These are phyloP conservation scores for Phytophthora uliginosa DNA, from an alignment of 352 stramenopile species.

Conservation along the genomic window DNA sequence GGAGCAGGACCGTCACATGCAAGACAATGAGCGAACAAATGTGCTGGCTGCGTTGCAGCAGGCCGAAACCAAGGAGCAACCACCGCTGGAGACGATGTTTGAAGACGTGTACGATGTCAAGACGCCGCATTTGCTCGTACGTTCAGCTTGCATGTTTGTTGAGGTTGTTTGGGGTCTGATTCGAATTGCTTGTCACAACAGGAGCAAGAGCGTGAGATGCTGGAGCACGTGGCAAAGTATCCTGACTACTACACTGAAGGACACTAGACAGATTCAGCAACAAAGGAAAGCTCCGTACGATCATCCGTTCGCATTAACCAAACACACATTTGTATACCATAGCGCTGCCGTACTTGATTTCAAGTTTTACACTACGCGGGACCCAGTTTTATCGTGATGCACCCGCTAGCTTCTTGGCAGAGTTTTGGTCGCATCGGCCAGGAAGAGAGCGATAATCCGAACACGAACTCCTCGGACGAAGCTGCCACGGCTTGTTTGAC, in stretches of 20 bases:
- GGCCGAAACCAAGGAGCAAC: conserved; percentile 93
- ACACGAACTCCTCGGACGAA: conserved; percentile 5
- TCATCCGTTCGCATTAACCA: conserved; percentile 16
- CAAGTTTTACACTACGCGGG: conserved; percentile 4
- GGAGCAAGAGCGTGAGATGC: conserved; percentile 95
- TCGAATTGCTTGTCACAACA: conserved; percentile 29
- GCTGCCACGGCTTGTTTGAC: conserved; percentile 41
- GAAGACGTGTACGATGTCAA: conserved; percentile 98
- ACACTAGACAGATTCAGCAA: conserved; percentile 26
- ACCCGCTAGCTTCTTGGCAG: conserved; percentile 36
- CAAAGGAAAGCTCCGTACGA: conserved; percentile 9
- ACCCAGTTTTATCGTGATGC: conserved; percentile 34
- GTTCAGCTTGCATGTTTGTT: conserved; percentile 6
- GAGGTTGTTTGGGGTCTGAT: not conserved
- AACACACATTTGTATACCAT: not conserved
- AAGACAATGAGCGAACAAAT: conserved; percentile 91
- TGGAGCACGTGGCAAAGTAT: conserved; percentile 95
- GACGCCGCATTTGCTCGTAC: conserved; percentile 91
- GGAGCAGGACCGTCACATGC: conserved; percentile 83
- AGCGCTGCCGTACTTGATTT: not conserved
- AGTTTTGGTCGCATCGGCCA: conserved; percentile 32
- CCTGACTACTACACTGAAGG: conserved; percentile 90
- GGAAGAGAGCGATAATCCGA: conserved; percentile 5
- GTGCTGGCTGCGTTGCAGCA: conserved; percentile 86
- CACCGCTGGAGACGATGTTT: conserved; percentile 95